Conservation (phyloP, 176 grass and related monocot species). For the Aegilops tauschii region DNA sequence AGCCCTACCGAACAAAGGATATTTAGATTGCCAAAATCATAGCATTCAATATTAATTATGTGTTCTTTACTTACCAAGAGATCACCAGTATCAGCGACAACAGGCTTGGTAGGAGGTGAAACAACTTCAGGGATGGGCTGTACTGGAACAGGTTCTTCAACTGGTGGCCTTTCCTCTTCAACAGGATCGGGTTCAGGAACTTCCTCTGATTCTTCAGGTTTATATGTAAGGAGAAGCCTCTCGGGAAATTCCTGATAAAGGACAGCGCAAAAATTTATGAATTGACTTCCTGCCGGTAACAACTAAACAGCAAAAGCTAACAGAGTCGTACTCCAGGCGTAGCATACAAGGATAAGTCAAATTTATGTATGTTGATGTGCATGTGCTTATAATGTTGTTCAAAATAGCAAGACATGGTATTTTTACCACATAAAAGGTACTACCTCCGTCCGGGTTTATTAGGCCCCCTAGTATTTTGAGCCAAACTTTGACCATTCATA, state of each 20-base stretch:
- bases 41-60: background rate
- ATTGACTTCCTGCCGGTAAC: background rate
- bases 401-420: background rate
- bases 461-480: too few relatives aligned
- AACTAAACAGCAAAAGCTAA: background rate
- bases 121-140: constrained; percentile 46
- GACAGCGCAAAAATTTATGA: constrained; percentile 7
- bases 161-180: constrained; percentile 64
- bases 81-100: constrained; percentile 59
- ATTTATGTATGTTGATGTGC: background rate
- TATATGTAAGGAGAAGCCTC: constrained; percentile 95
- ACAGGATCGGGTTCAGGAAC: constrained; percentile 38
- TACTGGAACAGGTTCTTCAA: constrained; percentile 47
- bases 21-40: constrained; percentile 23
- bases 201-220: constrained; percentile 69
- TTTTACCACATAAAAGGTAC: background rate
- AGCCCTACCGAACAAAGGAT: constrained; percentile 43
- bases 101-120: constrained; percentile 42
- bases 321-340: background rate
- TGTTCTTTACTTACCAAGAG: constrained; percentile 66
- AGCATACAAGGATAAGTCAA: background rate
- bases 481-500: too few relatives aligned
- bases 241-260: constrained; percentile 89
- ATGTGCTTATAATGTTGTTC: background rate
- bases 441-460: too few relatives aligned